These are phyloP conservation scores for Globisporangium nodosum DNA, from an alignment of 352 stramenopile genomes.

Conservation along the genomic window DNA sequence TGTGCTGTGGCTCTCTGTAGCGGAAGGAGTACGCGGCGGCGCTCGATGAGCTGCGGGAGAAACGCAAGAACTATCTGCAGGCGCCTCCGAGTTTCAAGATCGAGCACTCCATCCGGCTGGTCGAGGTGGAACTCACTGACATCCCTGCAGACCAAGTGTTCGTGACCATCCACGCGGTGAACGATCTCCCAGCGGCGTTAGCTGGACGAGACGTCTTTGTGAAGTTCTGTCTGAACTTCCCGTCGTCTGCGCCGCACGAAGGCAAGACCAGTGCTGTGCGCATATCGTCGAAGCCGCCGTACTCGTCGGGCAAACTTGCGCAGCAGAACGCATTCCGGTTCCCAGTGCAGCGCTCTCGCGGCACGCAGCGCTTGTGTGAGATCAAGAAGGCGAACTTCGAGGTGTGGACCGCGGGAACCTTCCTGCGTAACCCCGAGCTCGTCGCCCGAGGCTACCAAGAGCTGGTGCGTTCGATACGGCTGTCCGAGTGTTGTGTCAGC, in stretches of 20 bases:
- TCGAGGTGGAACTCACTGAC: conserved; percentile 39
- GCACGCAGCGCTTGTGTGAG: conserved; percentile 71
- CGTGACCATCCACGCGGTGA: conserved; percentile 41
- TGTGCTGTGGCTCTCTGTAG: conserved; percentile 15
- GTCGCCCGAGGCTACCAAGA: conserved; percentile 59
- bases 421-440: conserved; percentile 65
- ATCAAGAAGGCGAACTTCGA: conserved; percentile 79
- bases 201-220: conserved; percentile 55
- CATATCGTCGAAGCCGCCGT: conserved; percentile 26
- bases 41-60: conserved; percentile 44
- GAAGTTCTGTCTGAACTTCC: conserved; percentile 74
- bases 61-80: conserved; percentile 45
- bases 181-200: conserved; percentile 25
- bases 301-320: conserved; percentile 16
- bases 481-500: neutral
- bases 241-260: conserved; percentile 47
- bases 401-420: conserved; percentile 55
- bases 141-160: conserved; percentile 49
- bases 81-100: conserved; percentile 38
- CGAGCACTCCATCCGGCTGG: conserved; percentile 24
- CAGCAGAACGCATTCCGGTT: conserved; percentile 34
- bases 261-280: conserved; percentile 39
- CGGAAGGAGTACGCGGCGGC: conserved; percentile 53
- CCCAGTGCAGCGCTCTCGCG: conserved; percentile 49
- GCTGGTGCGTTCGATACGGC: conserved; percentile 34